These are phyloP conservation scores for Ascobolus immersus DNA, from an alignment of 495 filamentous ascomycete genomes.

Conservation along the genomic window DNA sequence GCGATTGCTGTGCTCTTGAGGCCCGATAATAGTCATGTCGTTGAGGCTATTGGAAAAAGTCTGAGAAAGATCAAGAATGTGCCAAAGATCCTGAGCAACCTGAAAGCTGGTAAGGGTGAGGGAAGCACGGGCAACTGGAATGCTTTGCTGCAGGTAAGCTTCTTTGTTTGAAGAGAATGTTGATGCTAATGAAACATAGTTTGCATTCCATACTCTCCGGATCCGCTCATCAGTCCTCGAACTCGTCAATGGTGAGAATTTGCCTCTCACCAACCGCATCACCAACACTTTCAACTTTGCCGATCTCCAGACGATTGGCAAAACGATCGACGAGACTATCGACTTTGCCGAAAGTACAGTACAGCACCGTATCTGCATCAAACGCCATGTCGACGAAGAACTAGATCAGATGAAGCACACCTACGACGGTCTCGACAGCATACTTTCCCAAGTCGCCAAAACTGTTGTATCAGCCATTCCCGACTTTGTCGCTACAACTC, in stretches of 20 bases:
- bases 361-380: conserved; percentile 47
- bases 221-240: conserved; percentile 40
- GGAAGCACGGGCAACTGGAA: conserved; percentile 11
- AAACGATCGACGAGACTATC: conserved; percentile 46
- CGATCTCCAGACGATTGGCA: conserved; percentile 36
- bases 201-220: conserved; percentile 40
- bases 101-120: conserved; percentile 10
- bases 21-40: conserved; percentile 35
- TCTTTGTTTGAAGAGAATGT: conserved; percentile 15
- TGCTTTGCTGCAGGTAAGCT: conserved; percentile 3
- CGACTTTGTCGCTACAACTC: conserved; percentile 27
- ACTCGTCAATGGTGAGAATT: not conserved
- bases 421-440: conserved; percentile 49
- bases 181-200: conserved; percentile 18
- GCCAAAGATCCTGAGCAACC: conserved; percentile 11
- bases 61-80: conserved; percentile 62
- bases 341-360: conserved; percentile 61
- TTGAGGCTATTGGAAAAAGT: conserved; percentile 33
- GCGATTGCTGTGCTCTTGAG: conserved; percentile 42
- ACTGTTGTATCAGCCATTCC: conserved; percentile 39
- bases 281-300: conserved; percentile 10
- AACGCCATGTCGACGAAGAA: conserved; percentile 41
- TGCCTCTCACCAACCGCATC: too few relatives aligned
- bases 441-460: conserved; percentile 41
- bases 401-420: conserved; percentile 53